Conservation (phyloP, 495 filamentous ascomycete genomes). For the Daldinia vernicosa region DNA sequence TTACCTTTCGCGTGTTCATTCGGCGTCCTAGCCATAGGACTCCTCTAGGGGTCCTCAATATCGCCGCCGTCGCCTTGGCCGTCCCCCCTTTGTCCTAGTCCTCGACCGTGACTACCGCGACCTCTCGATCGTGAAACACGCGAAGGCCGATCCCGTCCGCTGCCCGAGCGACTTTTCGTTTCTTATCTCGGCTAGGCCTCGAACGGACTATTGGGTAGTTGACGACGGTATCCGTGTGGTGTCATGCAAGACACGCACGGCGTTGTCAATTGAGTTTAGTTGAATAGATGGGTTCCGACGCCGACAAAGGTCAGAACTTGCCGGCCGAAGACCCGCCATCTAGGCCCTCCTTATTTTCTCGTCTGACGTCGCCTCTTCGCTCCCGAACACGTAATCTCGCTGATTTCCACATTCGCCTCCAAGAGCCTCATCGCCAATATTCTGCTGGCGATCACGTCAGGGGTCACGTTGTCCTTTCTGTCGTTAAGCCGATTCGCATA, state of each 20-base stretch:
- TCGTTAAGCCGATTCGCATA: constrained; percentile 82
- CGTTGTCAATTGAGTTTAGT: constrained; percentile 37
- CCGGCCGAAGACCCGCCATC: constrained; percentile 49
- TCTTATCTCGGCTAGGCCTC: constrained; percentile 4
- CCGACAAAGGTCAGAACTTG: constrained; percentile 43
- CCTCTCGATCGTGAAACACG: constrained; percentile 11
- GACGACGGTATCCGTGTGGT: constrained; percentile 39
- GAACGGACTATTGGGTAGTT: constrained; percentile 15
- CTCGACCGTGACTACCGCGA: constrained; percentile 11
- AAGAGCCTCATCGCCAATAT: constrained; percentile 91
- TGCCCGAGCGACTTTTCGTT: constrained; percentile 20
- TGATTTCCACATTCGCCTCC: constrained; percentile 82
- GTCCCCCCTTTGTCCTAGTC: background rate
- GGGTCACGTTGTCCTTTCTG: constrained; percentile 81
- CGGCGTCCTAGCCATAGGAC: constrained; percentile 32
- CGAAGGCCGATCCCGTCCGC: background rate
- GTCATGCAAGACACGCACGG: constrained; percentile 46
- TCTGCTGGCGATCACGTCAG: constrained; percentile 68
- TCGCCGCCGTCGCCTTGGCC: constrained; percentile 1
- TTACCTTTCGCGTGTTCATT: constrained; percentile 16
- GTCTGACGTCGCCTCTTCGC: constrained; percentile 65
- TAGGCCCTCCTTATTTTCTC: constrained; percentile 56
- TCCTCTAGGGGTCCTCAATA: constrained; percentile 33
- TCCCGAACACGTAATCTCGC: constrained; percentile 73
- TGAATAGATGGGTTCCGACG: constrained; percentile 50